phyloP scores from a whole-genome alignment of 2,329 filamentous ascomycete genomes.

The Verticillium tricorpus region DNA sequence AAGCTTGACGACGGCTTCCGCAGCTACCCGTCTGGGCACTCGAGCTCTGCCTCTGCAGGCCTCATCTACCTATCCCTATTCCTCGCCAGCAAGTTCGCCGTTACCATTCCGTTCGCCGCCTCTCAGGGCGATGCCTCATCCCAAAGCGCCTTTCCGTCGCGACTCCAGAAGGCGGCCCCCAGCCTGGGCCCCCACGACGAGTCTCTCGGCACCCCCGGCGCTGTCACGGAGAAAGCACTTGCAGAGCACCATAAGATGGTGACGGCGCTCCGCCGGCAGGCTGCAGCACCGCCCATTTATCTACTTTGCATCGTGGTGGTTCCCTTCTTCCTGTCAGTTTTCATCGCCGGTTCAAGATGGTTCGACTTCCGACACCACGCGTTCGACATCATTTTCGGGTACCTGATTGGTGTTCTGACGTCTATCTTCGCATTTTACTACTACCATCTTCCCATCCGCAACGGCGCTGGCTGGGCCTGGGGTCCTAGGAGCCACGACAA shows the following conservation, averaged over 20 bases:
- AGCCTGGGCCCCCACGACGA: background rate
- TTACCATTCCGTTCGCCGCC: conserved; percentile 66
- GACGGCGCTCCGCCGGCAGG: conserved; percentile 60
- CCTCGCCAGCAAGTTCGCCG: conserved; percentile 76
- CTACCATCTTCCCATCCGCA: conserved; percentile 76
- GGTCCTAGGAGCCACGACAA: conserved; percentile 67
- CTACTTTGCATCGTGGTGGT: conserved; percentile 66
- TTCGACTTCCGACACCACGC: conserved; percentile 86
- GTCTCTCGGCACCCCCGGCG: background rate
- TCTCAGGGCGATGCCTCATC: conserved; percentile 37
- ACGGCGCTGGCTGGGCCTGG: conserved; percentile 89
- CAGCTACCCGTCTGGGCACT: conserved; percentile 58
- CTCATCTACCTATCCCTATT: conserved; percentile 84
- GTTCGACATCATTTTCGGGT: conserved; percentile 90
- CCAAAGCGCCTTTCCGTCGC: conserved; percentile 69
- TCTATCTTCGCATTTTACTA: conserved; percentile 75
- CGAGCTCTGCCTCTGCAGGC: conserved; percentile 70
- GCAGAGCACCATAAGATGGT: conserved; percentile 33
- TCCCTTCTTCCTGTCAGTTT: conserved; percentile 71
- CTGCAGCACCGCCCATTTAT: conserved; percentile 78
- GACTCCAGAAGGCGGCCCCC: background rate
- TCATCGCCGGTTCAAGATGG: conserved; percentile 81
- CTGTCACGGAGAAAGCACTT: conserved; percentile 21
- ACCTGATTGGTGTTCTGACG: conserved; percentile 66
- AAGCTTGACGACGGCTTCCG: conserved; percentile 77